Evolutionary conservation across 2,329 filamentous ascomycete species (phyloP).

Genomic region (Cordyceps tenuipes): DNA sequence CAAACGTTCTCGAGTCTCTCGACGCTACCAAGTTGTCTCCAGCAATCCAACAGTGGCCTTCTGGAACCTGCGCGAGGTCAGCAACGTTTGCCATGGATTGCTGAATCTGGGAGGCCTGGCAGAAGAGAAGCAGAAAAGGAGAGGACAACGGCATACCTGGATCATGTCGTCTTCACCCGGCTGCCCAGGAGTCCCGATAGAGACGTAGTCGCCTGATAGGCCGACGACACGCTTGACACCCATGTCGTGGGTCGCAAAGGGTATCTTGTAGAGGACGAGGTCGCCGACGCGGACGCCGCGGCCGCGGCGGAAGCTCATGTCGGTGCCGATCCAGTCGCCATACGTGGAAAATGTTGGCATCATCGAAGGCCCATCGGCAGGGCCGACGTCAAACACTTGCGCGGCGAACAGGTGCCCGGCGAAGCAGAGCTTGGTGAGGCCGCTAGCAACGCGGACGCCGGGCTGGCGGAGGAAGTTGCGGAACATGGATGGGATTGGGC

Average conservation of each 20-base stretch:
- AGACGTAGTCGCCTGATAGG: conserved; percentile 68
- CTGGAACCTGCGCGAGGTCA: conserved; percentile 56
- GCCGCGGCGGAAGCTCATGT: conserved; percentile 60
- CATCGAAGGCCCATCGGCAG: conserved; percentile 73
- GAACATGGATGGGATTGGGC: too few species aligned
- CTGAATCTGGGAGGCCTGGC: too few species aligned
- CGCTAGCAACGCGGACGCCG: background rate
- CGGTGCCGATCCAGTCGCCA: conserved; percentile 62
- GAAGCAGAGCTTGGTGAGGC: background rate
- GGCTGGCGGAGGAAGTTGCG: background rate
- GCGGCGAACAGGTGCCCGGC: conserved; percentile 34
- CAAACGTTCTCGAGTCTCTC: conserved; percentile 78
- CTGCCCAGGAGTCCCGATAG: conserved; percentile 52
- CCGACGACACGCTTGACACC: conserved; percentile 75
- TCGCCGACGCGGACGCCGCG: conserved; percentile 66
- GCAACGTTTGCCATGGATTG: background rate
- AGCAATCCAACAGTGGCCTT: conserved; percentile 84
- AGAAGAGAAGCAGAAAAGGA: background rate
- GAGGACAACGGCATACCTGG: conserved; percentile 41
- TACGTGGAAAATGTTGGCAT: conserved; percentile 67
- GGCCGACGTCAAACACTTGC: conserved; percentile 53
- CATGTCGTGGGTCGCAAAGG: conserved; percentile 49
- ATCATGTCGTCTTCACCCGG: conserved; percentile 47
- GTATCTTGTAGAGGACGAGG: conserved; percentile 70
- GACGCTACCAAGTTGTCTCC: conserved; percentile 84